Conservation (phyloP, 306 rosid species). For the Lupinus albus region DNA sequence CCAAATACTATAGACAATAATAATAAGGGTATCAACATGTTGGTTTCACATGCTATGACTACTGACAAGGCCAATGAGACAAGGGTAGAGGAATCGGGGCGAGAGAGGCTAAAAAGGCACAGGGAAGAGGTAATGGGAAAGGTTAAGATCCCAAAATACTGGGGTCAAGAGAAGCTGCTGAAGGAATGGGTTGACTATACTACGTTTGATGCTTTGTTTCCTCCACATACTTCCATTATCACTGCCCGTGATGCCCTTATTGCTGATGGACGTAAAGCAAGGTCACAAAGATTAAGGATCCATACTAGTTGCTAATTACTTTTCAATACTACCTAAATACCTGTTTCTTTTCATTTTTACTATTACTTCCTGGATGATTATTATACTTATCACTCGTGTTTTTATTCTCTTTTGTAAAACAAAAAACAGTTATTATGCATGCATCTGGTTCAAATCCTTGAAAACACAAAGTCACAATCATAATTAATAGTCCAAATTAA, state of each 20-base stretch:
- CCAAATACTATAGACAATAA: not conserved
- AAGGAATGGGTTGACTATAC: constrained; percentile 66
- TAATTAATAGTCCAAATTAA: no score
- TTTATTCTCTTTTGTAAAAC: no score
- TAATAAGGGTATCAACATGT: not conserved
- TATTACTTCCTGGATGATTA: no score
- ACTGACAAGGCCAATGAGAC: not conserved
- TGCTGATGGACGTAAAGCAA: constrained; percentile 51
- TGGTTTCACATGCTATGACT: no score
- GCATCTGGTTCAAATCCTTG: no score
- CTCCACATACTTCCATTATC: constrained; percentile 49
- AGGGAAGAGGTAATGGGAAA: constrained; percentile 58
- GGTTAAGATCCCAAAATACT: constrained; percentile 59
- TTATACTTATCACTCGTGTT: no score
- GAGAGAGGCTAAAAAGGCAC: constrained; percentile 65
- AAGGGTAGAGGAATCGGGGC: constrained; percentile 31
- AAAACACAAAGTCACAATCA: no score
- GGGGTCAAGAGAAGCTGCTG: constrained; percentile 62
- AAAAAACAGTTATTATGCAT: no score
- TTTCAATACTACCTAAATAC: no score
- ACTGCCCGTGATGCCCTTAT: constrained; percentile 73
- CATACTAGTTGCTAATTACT: not conserved
- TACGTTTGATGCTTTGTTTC: constrained; percentile 57
- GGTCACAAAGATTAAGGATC: constrained; percentile 50
- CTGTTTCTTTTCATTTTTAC: no score